Percentiles rank a stretch among this genome's conserved stretches.
These are phyloP conservation scores for Sporothrix mexicana DNA, from an alignment of 2,329 filamentous ascomycete genomes.

Conservation along the genomic window DNA sequence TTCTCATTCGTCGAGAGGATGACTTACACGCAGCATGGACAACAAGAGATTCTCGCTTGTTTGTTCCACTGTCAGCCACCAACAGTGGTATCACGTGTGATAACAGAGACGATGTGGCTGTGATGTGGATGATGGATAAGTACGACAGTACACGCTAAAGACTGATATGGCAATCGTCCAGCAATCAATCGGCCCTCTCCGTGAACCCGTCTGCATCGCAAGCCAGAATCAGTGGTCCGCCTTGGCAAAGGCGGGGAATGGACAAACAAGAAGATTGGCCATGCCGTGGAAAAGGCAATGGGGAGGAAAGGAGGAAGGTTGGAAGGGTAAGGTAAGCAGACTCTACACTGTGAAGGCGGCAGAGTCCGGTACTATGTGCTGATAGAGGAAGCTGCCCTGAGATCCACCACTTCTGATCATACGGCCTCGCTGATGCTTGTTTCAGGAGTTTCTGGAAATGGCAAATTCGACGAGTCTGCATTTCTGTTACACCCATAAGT, in stretches of 20 bases:
- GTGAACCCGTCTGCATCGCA: neutral
- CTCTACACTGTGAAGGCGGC: neutral
- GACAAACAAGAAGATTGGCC: no score
- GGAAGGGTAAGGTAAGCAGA: no score
- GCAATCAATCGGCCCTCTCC: constrained; percentile 5
- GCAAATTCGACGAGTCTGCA: neutral
- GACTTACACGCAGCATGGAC: neutral
- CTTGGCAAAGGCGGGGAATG: neutral
- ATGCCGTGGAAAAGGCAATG: no score
- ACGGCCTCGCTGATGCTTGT: neutral
- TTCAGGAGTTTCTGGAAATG: neutral
- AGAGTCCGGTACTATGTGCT: constrained; percentile 1
- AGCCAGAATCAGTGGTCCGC: neutral
- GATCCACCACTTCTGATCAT: neutral
- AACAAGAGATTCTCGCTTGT: no score
- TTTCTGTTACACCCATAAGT: neutral
- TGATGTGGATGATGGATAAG: no score
- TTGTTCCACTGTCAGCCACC: no score
- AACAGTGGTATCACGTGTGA: neutral
- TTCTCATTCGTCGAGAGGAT: neutral
- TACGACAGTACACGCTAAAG: neutral
- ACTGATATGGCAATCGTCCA: neutral
- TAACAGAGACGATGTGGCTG: no score
- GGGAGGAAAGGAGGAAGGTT: no score
- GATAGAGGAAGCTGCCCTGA: neutral